Conservation (phyloP, 2,329 filamentous ascomycete genomes). For the Biscogniauxia marginata region DNA sequence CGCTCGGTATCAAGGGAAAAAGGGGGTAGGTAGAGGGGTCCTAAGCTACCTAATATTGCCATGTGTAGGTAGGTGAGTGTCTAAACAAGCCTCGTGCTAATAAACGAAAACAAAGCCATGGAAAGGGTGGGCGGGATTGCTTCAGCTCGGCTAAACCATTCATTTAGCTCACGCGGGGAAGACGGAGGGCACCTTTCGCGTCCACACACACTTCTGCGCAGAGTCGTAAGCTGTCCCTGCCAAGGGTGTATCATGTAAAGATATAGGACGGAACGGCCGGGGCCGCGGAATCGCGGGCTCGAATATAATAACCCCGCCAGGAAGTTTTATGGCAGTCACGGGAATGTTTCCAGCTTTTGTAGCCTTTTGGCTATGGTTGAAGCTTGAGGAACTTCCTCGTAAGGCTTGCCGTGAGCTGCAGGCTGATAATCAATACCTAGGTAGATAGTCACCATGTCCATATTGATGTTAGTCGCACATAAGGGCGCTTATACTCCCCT, state of each 20-base stretch:
- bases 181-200: too few relatives aligned
- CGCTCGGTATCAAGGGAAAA: not conserved
- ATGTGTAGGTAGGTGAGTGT: too few relatives aligned
- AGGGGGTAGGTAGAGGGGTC: not conserved
- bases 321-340: not conserved
- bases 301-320: not conserved
- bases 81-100: not conserved
- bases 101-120: not conserved
- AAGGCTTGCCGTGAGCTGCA: not conserved
- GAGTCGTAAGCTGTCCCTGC: not conserved
- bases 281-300: not conserved
- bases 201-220: not conserved
- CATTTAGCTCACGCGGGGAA: too few relatives aligned
- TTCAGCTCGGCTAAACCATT: too few relatives aligned
- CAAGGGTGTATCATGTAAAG: not conserved
- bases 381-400: not conserved
- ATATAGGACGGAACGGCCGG: not conserved
- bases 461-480: too few relatives aligned
- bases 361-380: not conserved
- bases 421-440: too few relatives aligned
- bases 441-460: too few relatives aligned
- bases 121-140: too few relatives aligned
- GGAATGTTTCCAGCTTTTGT: too few relatives aligned
- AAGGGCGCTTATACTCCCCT: too few relatives aligned
- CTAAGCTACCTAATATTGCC: too few relatives aligned